These are phyloP conservation scores for Trichoderma afroharzianum DNA, from an alignment of 2,329 filamentous ascomycete genomes.

Conservation along the genomic window DNA sequence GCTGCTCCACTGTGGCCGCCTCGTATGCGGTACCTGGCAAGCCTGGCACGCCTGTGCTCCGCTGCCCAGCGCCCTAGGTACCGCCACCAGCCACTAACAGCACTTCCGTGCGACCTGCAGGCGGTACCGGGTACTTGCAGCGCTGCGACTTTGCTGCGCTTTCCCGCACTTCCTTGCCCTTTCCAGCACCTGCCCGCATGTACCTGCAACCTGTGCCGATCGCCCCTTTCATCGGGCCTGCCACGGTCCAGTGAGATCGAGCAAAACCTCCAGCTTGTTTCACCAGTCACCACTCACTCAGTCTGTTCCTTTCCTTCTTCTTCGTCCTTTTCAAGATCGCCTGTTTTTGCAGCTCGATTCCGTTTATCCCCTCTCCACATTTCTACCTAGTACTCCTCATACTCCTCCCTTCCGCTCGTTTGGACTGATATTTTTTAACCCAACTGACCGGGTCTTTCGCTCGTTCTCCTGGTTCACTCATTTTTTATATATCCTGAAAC, in stretches of 20 bases:
- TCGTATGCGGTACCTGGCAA: slow-evolving; percentile 9
- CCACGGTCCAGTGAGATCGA: slow-evolving; percentile 2
- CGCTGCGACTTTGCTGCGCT: not conserved
- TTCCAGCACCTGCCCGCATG: not conserved
- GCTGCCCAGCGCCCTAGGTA: not conserved
- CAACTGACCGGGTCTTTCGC: slow-evolving; percentile 13
- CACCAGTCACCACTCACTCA: not conserved
- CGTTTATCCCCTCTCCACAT: slow-evolving; percentile 7
- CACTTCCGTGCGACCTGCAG: not conserved
- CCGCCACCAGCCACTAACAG: not conserved
- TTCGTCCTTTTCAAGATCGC: not conserved
- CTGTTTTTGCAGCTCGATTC: slow-evolving; percentile 7
- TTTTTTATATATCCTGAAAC: slow-evolving; percentile 16
- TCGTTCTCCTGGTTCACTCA: slow-evolving; percentile 17
- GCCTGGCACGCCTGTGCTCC: not conserved
- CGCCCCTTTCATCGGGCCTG: slow-evolving; percentile 13
- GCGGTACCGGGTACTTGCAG: not conserved
- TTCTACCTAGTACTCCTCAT: not conserved
- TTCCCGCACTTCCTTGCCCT: not conserved
- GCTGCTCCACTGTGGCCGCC: slow-evolving; percentile 16
- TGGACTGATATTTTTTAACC: not conserved
- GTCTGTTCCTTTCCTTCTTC: slow-evolving; percentile 15
- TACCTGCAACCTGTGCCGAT: not conserved
- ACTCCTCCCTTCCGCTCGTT: slow-evolving; percentile 7
- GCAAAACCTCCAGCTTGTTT: not conserved